Conservation (phyloP, 768 basidiomycete species). For the Dacryopinax spathularia region DNA sequence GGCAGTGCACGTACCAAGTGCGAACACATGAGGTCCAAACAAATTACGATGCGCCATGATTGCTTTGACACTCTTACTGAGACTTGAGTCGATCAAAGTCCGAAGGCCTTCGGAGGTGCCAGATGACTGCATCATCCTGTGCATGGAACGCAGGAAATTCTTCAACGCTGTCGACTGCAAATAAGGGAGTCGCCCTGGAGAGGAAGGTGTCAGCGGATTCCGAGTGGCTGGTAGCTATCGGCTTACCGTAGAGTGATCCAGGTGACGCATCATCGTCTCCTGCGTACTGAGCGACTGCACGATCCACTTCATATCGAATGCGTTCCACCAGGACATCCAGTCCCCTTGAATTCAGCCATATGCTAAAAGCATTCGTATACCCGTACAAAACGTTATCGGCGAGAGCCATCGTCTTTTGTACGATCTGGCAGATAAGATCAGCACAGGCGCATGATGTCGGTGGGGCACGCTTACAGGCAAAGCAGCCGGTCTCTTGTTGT, state of each 20-base stretch:
- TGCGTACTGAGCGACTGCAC: slow-evolving; percentile 43
- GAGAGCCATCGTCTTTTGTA: slow-evolving; percentile 83
- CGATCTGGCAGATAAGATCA: slow-evolving; percentile 24
- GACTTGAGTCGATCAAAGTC: slow-evolving; percentile 79
- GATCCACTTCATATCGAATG: slow-evolving; percentile 66
- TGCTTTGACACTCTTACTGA: slow-evolving; percentile 72
- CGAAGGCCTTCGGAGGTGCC: slow-evolving; percentile 89
- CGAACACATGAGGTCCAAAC: slow-evolving; percentile 77
- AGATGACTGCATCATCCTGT: slow-evolving; percentile 93
- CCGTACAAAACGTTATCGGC: slow-evolving; percentile 87
- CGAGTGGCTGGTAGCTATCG: background rate
- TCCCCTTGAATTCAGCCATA: slow-evolving; percentile 74
- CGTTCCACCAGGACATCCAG: slow-evolving; percentile 72
- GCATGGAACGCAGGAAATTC: slow-evolving; percentile 78
- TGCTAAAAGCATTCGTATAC: slow-evolving; percentile 70
- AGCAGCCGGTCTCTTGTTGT: slow-evolving; percentile 54
- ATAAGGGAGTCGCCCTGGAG: slow-evolving; percentile 55
- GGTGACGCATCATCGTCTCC: slow-evolving; percentile 33
- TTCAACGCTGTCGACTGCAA: slow-evolving; percentile 71
- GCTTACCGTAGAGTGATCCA: slow-evolving; percentile 37
- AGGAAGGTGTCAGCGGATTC: slow-evolving; percentile 5
- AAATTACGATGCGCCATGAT: slow-evolving; percentile 68
- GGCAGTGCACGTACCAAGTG: slow-evolving; percentile 45
- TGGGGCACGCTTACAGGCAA: slow-evolving; percentile 31
- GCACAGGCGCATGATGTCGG: background rate